A percentile compares a stretch with the other conserved stretches of the same genome.
These are phyloP conservation scores for Gymnopilus junonius DNA, from an alignment of 768 basidiomycete species.

Conservation along the genomic window DNA sequence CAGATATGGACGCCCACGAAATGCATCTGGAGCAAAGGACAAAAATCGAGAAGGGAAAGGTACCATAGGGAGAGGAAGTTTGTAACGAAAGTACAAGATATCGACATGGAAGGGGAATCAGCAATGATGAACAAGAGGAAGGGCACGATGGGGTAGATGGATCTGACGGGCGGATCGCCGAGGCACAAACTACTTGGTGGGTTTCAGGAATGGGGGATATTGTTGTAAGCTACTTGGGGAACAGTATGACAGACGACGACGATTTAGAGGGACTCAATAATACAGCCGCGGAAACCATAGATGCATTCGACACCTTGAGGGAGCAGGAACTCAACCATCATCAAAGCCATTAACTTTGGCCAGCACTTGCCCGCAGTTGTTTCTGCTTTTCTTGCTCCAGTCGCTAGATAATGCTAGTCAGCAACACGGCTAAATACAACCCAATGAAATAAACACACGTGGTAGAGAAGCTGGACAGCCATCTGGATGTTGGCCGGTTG, in stretches of 20 bases:
- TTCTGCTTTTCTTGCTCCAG: constrained; percentile 92
- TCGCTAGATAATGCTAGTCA: constrained; percentile 48
- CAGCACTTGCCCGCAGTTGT: constrained; percentile 52
- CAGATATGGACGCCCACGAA: constrained; percentile 16
- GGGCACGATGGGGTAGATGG: neutral
- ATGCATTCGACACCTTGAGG: constrained; percentile 12
- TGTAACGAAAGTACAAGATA: constrained; percentile 1
- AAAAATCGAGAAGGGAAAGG: neutral
- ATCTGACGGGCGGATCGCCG: neutral
- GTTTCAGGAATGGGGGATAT: neutral
- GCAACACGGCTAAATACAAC: neutral
- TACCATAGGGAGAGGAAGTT: neutral
- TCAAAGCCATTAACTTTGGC: constrained; percentile 16
- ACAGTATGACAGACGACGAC: neutral
- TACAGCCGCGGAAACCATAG: constrained; percentile 4
- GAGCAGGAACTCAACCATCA: neutral
- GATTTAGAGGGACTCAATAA: constrained; percentile 8
- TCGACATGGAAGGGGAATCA: neutral
- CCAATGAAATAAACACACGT: constrained; percentile 51
- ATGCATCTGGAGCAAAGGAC: constrained; percentile 16
- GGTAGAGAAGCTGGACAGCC: constrained; percentile 91
- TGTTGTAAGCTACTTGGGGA: constrained; percentile 8
- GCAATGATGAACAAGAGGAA: neutral
- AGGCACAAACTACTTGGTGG: neutral
- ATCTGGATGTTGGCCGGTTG: constrained; percentile 93